Conservation (phyloP, 768 basidiomycete genomes). For the Paxillus rubicundulus region DNA sequence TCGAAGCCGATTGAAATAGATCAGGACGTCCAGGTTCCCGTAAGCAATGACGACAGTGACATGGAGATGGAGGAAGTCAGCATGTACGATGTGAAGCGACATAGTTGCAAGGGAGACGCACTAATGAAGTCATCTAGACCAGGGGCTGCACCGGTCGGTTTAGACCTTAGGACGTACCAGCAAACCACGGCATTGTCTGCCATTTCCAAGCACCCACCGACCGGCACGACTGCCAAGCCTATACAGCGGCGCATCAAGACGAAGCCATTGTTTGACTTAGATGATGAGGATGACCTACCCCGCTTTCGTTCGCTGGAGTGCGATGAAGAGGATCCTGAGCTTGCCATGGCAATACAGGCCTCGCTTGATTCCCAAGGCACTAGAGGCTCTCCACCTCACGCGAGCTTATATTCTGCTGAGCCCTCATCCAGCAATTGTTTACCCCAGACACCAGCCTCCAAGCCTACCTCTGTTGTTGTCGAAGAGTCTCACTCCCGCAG, state of each 20-base stretch:
- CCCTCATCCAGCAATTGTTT: slow-evolving; percentile 5
- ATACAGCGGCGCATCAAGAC: slow-evolving; percentile 34
- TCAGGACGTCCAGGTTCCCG: slow-evolving; percentile 43
- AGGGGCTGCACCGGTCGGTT: slow-evolving; percentile 40
- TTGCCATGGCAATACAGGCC: slow-evolving; percentile 60
- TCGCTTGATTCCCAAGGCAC: slow-evolving; percentile 44
- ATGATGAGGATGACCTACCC: slow-evolving; percentile 44
- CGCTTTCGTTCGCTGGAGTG: slow-evolving; percentile 22
- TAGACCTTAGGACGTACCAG: slow-evolving; percentile 63
- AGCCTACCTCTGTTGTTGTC: background rate
- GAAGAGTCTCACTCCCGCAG: background rate
- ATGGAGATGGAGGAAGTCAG: slow-evolving; percentile 80
- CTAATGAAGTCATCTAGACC: slow-evolving; percentile 29
- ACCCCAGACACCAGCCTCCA: slow-evolving; percentile 7
- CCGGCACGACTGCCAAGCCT: slow-evolving; percentile 26
- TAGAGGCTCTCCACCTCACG: background rate
- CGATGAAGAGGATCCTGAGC: slow-evolving; percentile 51
- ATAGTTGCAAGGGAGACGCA: slow-evolving; percentile 1
- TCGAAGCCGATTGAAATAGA: slow-evolving; percentile 88
- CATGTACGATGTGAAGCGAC: slow-evolving; percentile 47
- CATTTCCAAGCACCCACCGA: slow-evolving; percentile 47
- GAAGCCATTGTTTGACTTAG: slow-evolving; percentile 53
- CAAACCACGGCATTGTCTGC: slow-evolving; percentile 60
- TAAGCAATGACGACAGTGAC: slow-evolving; percentile 43
- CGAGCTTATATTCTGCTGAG: background rate